Base-by-base conservation (phyloP, 1,284 basidiomycete species). In the Porogramme epimiltina region DNA sequence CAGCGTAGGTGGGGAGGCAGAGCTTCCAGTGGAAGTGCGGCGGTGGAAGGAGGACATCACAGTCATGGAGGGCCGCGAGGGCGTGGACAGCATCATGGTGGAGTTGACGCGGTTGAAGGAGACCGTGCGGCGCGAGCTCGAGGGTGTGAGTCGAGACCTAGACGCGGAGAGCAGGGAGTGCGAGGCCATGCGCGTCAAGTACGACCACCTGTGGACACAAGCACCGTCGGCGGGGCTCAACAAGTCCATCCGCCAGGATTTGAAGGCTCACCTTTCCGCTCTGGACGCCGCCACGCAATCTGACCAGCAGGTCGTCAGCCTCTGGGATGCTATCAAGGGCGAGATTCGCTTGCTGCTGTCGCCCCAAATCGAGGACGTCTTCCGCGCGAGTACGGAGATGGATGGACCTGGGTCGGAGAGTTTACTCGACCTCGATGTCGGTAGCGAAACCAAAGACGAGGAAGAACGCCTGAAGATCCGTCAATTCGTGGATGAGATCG, bases 161-260 rank as follows among this genome's bases (percentile, higher is more conserved):
- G 93, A 95, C 24, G 72, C 76, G 38, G 93, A 95, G 70, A 87
- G 84, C 36, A 75, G 83, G 54, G 91, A 93, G 49, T 95, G 92
- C 67, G 93, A 95, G 70, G 77, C 82, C 43, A 84, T 87, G 81
- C 76, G 93, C 49, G 88, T 95, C 52, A 89, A 91, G 68, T 94
- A 93, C 68, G 89, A 90, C 28, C 90, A 95, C 61, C 69, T 84
- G 36, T 99, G 94, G 87, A 89, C 87, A 8, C 96, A 98, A 70
- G 81, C 83, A n/a, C 96, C 96, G 0, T 88, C 89, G 1, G 85
- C 88, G 0, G 78, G 81, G 0, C 74, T 85, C 55, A 91, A 89
- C 28, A 87, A 89, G 66, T 73, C 79, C 1, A 70, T 91, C 55
- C 80, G 95, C 11, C 82, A 85, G 52, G 94, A 93, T 62, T 73